phyloP scores from a whole-genome alignment of 164 flowering plant species.

The Kingdonia uniflora region DNA sequence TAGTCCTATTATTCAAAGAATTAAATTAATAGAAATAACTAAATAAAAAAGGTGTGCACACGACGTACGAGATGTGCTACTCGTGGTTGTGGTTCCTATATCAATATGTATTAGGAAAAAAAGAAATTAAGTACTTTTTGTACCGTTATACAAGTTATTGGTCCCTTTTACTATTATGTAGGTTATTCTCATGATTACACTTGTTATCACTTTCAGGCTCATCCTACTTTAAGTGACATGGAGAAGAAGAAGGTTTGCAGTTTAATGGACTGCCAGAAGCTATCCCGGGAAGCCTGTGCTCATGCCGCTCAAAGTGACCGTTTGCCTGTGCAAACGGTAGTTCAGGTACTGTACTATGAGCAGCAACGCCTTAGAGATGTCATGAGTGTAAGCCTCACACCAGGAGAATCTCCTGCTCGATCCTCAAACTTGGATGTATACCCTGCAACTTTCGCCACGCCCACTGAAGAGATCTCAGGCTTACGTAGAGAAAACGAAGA shows the following conservation, averaged over 20 bases:
- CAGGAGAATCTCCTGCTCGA: slow-evolving; percentile 26
- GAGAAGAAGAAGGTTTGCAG: slow-evolving; percentile 91
- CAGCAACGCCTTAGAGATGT: slow-evolving; percentile 80
- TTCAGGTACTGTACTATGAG: slow-evolving; percentile 94
- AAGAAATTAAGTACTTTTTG: no score
- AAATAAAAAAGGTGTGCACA: no score
- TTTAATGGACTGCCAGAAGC: slow-evolving; percentile 89
- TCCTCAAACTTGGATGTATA: slow-evolving; percentile 19
- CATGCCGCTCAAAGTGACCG: slow-evolving; percentile 95
- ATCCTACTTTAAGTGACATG: slow-evolving; percentile 65
- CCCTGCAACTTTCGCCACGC: slow-evolving; percentile 24
- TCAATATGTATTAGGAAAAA: no score
- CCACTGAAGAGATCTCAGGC: slow-evolving; percentile 36
- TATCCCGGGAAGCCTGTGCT: slow-evolving; percentile 88
- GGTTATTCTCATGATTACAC: no score
- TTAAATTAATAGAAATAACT: no score
- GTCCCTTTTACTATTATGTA: background rate
- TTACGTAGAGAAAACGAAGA: slow-evolving; percentile 68
- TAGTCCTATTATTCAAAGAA: no score
- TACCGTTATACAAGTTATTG: background rate
- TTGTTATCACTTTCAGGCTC: slow-evolving; percentile 50
- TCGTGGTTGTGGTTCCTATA: background rate
- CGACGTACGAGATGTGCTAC: no score
- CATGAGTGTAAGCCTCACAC: slow-evolving; percentile 24
- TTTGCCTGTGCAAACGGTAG: slow-evolving; percentile 87